phyloP scores from a whole-genome alignment of 2,329 filamentous ascomycete genomes.

The Talaromyces sp. region DNA sequence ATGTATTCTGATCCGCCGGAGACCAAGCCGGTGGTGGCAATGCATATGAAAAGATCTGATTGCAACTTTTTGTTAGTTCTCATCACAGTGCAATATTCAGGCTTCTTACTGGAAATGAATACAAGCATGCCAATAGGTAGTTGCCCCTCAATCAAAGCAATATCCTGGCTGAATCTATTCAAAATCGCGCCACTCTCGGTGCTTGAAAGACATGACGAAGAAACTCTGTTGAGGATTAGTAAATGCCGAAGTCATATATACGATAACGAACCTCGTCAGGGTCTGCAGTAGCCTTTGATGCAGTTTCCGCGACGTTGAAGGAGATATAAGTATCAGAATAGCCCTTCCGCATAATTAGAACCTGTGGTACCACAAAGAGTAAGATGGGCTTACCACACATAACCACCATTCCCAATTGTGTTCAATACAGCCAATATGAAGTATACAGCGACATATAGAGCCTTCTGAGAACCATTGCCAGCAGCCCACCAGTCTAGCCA shows the following conservation, averaged over 20 bases:
- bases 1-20: conserved; percentile 47
- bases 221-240: background rate
- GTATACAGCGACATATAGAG: conserved; percentile 38
- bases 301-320: conserved; percentile 13
- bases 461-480: conserved; percentile 29
- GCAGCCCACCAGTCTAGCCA: conserved; percentile 44
- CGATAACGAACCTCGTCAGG: conserved; percentile 44
- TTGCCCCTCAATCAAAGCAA: conserved; percentile 44
- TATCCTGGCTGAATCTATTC: conserved; percentile 39
- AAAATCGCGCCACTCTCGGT: conserved; percentile 29
- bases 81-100: background rate
- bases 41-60: conserved; percentile 29
- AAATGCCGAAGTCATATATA: conserved; percentile 26
- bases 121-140: conserved; percentile 41
- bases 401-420: conserved; percentile 37
- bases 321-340: conserved; percentile 10
- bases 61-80: background rate
- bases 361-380: background rate
- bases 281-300: conserved; percentile 46
- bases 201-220: conserved; percentile 18
- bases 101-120: conserved; percentile 32
- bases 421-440: conserved; percentile 36
- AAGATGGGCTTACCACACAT: conserved; percentile 13
- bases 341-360: background rate
- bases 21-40: conserved; percentile 49